Percentiles rank a stretch among this genome's conserved stretches.
These are phyloP conservation scores for Russula lepida DNA, from an alignment of 768 basidiomycete species.

Conservation along the genomic window DNA sequence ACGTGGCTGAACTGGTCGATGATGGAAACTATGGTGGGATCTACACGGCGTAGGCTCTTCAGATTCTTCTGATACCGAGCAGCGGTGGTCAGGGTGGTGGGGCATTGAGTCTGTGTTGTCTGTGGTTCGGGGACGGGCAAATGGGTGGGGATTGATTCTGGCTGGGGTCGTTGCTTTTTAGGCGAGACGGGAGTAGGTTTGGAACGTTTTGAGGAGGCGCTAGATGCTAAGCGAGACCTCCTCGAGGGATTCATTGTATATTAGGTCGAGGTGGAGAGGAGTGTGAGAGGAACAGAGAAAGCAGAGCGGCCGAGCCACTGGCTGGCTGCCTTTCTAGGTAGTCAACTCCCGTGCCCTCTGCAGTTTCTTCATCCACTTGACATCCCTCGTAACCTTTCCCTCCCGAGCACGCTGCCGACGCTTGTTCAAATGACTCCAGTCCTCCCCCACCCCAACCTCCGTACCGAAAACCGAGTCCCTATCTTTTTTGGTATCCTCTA, in stretches of 20 bases:
- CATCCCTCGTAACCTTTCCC: constrained; percentile 38
- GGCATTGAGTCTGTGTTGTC: neutral
- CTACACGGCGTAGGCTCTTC: constrained; percentile 69
- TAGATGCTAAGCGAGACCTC: constrained; percentile 14
- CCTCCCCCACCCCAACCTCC: constrained; percentile 41
- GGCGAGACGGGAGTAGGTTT: constrained; percentile 10
- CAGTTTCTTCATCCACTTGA: constrained; percentile 33
- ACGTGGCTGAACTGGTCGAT: constrained; percentile 87
- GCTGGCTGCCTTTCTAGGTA: constrained; percentile 10
- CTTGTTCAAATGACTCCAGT: constrained; percentile 50
- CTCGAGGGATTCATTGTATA: constrained; percentile 15
- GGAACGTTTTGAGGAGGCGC: constrained; percentile 12
- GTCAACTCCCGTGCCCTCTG: constrained; percentile 22
- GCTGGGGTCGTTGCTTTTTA: constrained; percentile 2
- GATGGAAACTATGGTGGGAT: constrained; percentile 70
- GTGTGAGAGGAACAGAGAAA: neutral
- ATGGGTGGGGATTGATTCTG: constrained; percentile 5
- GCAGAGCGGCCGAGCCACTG: neutral
- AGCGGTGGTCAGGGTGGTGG: constrained; percentile 43
- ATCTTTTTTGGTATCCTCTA: constrained; percentile 1
- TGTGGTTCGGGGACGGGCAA: constrained; percentile 1
- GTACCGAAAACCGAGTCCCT: constrained; percentile 24
- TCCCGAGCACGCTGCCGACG: constrained; percentile 41
- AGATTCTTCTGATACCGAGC: constrained; percentile 70
- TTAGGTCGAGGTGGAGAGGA: neutral